Evolutionary conservation across 768 basidiomycete genomes (phyloP).

Genomic region (Suillus alpinus): DNA sequence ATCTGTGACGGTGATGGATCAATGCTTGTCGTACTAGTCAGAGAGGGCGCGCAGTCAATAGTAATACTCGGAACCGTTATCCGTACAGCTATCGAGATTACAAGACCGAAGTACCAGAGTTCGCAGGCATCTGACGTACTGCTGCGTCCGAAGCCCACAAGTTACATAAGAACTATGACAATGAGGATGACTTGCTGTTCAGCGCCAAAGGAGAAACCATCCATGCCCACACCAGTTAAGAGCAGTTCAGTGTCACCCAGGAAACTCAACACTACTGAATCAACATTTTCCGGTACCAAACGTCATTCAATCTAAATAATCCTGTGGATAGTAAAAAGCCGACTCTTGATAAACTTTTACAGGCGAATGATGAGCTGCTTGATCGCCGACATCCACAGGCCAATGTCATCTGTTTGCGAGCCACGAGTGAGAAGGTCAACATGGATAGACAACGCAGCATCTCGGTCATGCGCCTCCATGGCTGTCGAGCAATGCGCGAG

Average conservation of each 20-base stretch:
- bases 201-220: background rate
- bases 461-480: conserved; percentile 76
- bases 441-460: conserved; percentile 77
- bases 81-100: background rate
- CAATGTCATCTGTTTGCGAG: conserved; percentile 80
- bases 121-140: background rate
- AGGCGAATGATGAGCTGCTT: conserved; percentile 83
- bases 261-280: background rate
- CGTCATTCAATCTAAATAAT: conserved; percentile 2
- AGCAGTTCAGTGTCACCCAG: background rate
- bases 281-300: background rate
- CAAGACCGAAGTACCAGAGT: background rate
- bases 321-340: conserved; percentile 1
- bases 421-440: conserved; percentile 81
- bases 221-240: background rate
- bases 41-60: background rate
- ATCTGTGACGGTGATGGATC: conserved; percentile 18
- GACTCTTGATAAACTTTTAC: conserved; percentile 22
- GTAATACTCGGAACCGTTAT: background rate
- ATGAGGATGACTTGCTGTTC: background rate
- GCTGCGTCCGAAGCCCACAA: background rate
- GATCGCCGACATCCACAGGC: conserved; percentile 83
- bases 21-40: background rate
- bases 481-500: conserved; percentile 43
- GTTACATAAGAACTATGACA: background rate